These are phyloP conservation scores for Leccinum subtestaceum DNA, from an alignment of 768 basidiomycete genomes.

Conservation along the genomic window DNA sequence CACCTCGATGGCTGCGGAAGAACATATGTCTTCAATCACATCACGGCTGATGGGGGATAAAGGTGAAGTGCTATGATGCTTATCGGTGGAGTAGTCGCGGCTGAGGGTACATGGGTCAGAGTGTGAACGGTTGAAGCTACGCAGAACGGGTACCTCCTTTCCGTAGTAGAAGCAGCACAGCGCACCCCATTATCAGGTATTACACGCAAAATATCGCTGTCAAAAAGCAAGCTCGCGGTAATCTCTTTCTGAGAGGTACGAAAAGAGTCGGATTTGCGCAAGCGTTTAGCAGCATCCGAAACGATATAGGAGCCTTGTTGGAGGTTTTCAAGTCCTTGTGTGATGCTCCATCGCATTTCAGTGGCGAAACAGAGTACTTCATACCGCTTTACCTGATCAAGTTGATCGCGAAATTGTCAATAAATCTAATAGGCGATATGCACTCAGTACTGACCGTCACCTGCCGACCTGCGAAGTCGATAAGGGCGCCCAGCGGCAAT, in stretches of 20 bases:
- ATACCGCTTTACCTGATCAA: constrained; percentile 23
- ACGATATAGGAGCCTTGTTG: constrained; percentile 22
- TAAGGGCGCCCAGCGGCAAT: constrained; percentile 25
- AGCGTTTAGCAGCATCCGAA: constrained; percentile 8
- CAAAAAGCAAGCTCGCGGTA: constrained; percentile 1
- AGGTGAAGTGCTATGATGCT: constrained; percentile 6
- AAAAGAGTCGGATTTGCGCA: not conserved
- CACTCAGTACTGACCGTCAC: constrained; percentile 18
- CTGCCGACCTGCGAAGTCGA: constrained; percentile 20
- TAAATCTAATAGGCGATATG: not conserved
- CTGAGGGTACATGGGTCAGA: constrained; percentile 6
- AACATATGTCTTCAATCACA: constrained; percentile 17
- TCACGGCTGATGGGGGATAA: constrained; percentile 19
- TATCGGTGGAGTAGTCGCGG: not conserved
- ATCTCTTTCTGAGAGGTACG: not conserved
- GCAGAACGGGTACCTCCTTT: constrained; percentile 4
- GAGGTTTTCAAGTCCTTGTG: not conserved
- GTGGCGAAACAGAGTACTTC: constrained; percentile 31
- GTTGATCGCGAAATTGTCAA: not conserved
- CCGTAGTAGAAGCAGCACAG: not conserved
- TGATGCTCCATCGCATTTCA: constrained; percentile 25
- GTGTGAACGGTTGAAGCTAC: not conserved
- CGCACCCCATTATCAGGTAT: constrained; percentile 5
- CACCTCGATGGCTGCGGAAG: not conserved
- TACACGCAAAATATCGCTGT: constrained; percentile 21